phyloP scores from a whole-genome alignment of 352 stramenopile species.

The Globisporangium parvum region DNA sequence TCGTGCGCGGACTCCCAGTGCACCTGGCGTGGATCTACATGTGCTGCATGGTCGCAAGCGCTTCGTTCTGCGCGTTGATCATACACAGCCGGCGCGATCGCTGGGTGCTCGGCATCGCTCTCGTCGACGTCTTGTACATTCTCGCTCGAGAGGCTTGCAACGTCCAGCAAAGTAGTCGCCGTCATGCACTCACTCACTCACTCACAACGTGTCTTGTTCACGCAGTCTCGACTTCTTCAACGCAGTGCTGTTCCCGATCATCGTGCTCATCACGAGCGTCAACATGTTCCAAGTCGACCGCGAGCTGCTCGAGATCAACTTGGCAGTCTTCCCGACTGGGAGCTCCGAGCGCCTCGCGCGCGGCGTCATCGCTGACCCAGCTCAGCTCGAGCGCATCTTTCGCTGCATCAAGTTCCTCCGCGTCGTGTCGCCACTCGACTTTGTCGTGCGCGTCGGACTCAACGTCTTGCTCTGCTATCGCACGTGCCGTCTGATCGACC shows the following conservation, averaged over 20 bases:
- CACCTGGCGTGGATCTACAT: slow-evolving; percentile 8
- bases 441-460: slow-evolving; percentile 13
- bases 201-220: not conserved
- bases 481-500: slow-evolving; percentile 8
- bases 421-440: slow-evolving; percentile 13
- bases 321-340: slow-evolving; percentile 20
- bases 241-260: slow-evolving; percentile 24
- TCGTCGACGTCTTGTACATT: slow-evolving; percentile 17
- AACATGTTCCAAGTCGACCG: slow-evolving; percentile 25
- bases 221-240: slow-evolving; percentile 30
- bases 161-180: not conserved
- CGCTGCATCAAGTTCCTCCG: slow-evolving; percentile 14
- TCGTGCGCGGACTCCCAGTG: slow-evolving; percentile 9
- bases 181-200: not conserved
- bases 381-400: slow-evolving; percentile 14
- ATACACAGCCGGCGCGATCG: slow-evolving; percentile 8
- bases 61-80: slow-evolving; percentile 1
- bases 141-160: not conserved
- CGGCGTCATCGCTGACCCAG: slow-evolving; percentile 18
- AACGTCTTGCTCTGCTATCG: slow-evolving; percentile 13
- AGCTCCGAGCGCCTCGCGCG: slow-evolving; percentile 24
- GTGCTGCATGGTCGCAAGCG: not conserved
- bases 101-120: slow-evolving; percentile 9
- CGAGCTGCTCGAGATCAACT: slow-evolving; percentile 25
- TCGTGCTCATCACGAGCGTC: slow-evolving; percentile 26